Conservation (phyloP, 1,284 basidiomycete species). For the Cutaneotrichosporon arboriforme region DNA sequence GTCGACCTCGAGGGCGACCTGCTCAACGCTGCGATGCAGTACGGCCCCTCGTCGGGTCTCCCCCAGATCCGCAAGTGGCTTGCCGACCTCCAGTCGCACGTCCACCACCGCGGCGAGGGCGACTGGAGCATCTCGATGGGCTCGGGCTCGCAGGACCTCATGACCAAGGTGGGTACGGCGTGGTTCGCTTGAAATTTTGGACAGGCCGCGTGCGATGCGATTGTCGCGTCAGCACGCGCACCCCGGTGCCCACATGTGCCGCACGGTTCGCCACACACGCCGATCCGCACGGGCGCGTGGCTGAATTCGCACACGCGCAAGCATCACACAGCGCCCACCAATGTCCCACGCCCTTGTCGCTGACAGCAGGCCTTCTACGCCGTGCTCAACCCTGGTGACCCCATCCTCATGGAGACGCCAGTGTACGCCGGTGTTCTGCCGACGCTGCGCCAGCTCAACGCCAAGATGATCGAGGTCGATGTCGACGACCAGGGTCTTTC, state of each 20-base stretch:
- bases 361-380: conserved; percentile 51
- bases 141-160: conserved; percentile 77
- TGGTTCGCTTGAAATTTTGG: neutral
- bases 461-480: conserved; percentile 66
- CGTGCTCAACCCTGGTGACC: conserved; percentile 72
- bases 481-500: conserved; percentile 73
- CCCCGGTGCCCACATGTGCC: neutral
- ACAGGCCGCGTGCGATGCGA: neutral
- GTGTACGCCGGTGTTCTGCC: conserved; percentile 61
- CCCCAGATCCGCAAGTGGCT: conserved; percentile 62
- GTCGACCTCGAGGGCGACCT: conserved; percentile 55
- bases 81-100: conserved; percentile 59
- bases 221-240: neutral
- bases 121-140: conserved; percentile 73
- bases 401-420: conserved; percentile 77
- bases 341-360: no score
- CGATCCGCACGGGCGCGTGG: neutral
- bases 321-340: neutral
- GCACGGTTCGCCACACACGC: no score
- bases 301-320: neutral
- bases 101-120: conserved; percentile 54
- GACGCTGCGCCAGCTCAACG: conserved; percentile 31
- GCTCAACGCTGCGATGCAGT: conserved; percentile 66
- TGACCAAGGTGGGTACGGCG: conserved; percentile 62
- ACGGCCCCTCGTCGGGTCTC: conserved; percentile 69